A percentile compares a stretch with the other conserved stretches of the same genome.
These are phyloP conservation scores for Castanea crenata DNA, from an alignment of 306 rosid genomes.

Conservation along the genomic window DNA sequence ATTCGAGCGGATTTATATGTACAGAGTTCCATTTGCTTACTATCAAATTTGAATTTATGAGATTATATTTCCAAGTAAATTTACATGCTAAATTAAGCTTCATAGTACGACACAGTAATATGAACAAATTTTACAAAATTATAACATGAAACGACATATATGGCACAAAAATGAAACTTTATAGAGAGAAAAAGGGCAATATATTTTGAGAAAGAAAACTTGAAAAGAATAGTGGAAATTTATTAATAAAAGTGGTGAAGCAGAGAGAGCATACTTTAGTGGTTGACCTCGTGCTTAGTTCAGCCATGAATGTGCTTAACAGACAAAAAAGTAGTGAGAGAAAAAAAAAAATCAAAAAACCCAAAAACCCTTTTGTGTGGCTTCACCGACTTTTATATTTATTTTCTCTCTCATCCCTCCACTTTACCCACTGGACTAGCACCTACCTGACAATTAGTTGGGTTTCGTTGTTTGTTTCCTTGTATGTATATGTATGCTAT, in stretches of 20 bases:
- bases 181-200: background rate
- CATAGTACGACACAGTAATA: background rate
- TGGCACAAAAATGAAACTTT: accelerated
- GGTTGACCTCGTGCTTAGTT: constrained; percentile 69
- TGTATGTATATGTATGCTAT: constrained; percentile 20
- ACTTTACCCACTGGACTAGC: constrained; percentile 18
- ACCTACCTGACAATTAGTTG: constrained; percentile 36
- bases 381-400: constrained; percentile 28
- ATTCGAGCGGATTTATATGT: background rate
- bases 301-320: constrained; percentile 42
- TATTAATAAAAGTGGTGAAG: background rate
- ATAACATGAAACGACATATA: too few species aligned
- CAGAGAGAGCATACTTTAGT: constrained; percentile 45
- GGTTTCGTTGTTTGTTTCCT: constrained; percentile 38
- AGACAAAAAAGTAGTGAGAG: constrained; percentile 25
- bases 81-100: background rate
- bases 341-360: background rate
- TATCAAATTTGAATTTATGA: background rate
- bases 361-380: constrained; percentile 4
- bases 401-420: constrained; percentile 9
- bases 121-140: too few species aligned
- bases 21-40: background rate
- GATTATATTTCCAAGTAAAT: background rate
- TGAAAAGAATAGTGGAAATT: background rate
- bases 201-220: background rate